phyloP scores from a whole-genome alignment of 768 basidiomycete species.

The Cystobasidium tubakii region DNA sequence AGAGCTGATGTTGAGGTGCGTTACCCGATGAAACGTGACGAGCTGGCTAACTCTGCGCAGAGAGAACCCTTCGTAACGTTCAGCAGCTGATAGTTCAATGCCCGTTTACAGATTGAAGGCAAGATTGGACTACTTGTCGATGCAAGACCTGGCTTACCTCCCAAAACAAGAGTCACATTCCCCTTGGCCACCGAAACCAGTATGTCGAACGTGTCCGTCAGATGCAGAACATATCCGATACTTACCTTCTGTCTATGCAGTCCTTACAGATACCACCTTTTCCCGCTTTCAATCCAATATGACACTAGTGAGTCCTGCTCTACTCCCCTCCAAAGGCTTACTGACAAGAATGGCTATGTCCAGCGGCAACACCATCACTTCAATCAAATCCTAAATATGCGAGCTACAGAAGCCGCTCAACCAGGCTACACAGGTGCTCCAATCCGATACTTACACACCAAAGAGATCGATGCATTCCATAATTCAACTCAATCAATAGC shows the following conservation, averaged over 20 bases:
- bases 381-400: conserved; percentile 77
- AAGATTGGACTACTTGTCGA: conserved; percentile 76
- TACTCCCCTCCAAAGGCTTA: too few species aligned
- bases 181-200: conserved; percentile 80
- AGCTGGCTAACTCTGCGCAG: too few species aligned
- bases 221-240: not conserved
- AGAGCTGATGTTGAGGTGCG: conserved; percentile 59
- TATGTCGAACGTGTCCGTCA: conserved; percentile 51
- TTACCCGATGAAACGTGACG: not conserved
- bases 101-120: conserved; percentile 72
- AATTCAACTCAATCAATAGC: conserved; percentile 29
- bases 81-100: too few species aligned
- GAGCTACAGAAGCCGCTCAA: conserved; percentile 59
- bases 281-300: conserved; percentile 87
- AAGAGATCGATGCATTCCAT: conserved; percentile 75
- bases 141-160: conserved; percentile 37
- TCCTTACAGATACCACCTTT: conserved; percentile 63
- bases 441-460: conserved; percentile 69
- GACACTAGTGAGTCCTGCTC: conserved; percentile 62
- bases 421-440: conserved; percentile 57
- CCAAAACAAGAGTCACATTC: conserved; percentile 59
- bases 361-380: conserved; percentile 81
- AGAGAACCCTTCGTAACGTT: too few species aligned
- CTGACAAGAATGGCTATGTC: too few species aligned
- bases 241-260: conserved; percentile 51